A percentile compares a stretch with the other conserved stretches of the same genome.
phyloP scores from a whole-genome alignment of 164 flowering plant genomes.

The Cinnamomum micranthum region DNA sequence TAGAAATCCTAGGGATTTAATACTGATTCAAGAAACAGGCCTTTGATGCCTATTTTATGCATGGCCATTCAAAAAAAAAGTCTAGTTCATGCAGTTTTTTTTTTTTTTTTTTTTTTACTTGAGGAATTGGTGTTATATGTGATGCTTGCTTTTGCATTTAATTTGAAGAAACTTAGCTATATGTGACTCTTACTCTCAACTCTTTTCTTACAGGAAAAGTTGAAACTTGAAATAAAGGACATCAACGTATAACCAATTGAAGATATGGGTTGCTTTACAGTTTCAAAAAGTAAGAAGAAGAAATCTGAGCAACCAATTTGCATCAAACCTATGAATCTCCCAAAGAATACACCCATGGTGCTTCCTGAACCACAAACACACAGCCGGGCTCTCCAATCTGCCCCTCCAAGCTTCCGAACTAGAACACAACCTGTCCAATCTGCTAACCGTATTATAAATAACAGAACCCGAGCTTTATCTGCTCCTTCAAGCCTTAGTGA shows the following conservation, averaged over 20 bases:
- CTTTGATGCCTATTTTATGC: background rate
- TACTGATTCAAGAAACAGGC: too few species aligned
- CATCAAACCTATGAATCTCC: constrained; percentile 34
- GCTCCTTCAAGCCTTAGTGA: constrained; percentile 77
- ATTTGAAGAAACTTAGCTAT: background rate
- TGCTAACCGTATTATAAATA: constrained; percentile 18
- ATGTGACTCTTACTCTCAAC: background rate
- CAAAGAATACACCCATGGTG: constrained; percentile 48
- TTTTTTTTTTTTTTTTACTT: too few species aligned
- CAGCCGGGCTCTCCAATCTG: constrained; percentile 71
- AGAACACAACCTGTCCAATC: constrained; percentile 60
- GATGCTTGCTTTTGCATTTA: background rate
- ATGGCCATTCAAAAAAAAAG: background rate
- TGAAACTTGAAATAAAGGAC: background rate
- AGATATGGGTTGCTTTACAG: constrained; percentile 86
- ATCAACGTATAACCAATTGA: constrained; percentile 3
- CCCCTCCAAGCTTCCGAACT: constrained; percentile 84
- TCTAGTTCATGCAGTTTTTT: background rate
- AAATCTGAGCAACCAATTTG: constrained; percentile 36
- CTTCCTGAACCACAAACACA: constrained; percentile 74
- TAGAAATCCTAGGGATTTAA: too few species aligned
- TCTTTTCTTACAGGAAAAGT: constrained; percentile 16
- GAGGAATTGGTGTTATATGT: background rate
- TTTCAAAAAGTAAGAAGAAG: constrained; percentile 73
- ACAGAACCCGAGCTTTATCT: constrained; percentile 63